Evolutionary conservation across 352 stramenopile species (phyloP).

Genomic region (Thalassiosira tumida): DNA sequence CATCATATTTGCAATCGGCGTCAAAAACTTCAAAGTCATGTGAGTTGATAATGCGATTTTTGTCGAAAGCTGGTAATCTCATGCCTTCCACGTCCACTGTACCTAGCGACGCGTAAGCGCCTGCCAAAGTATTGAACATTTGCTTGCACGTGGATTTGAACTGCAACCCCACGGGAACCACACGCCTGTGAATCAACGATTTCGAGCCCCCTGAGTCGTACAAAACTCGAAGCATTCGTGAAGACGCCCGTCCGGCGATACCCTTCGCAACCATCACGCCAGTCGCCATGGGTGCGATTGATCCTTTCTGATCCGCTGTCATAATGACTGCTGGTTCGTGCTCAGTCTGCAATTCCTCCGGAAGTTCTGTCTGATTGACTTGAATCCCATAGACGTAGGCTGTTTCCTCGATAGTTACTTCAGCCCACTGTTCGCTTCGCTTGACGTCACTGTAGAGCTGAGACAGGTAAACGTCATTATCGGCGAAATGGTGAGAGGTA

Average conservation of each 20-base stretch:
- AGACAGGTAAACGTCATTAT: no score
- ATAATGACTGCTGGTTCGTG: background rate
- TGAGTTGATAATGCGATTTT: conserved; percentile 47
- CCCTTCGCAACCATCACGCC: conserved; percentile 16
- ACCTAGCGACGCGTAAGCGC: background rate
- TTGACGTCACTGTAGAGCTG: no score
- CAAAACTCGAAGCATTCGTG: conserved; percentile 1
- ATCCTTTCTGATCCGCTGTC: background rate
- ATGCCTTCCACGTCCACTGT: background rate
- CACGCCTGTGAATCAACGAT: background rate
- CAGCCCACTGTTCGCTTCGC: no score
- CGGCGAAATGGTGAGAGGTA: no score
- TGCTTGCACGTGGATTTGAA: no score
- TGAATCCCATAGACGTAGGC: no score
- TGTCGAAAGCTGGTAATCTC: conserved; percentile 58
- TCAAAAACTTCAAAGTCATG: conserved; percentile 43
- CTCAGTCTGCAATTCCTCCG: no score
- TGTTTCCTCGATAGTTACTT: no score
- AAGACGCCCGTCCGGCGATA: background rate
- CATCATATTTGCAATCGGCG: conserved; percentile 64
- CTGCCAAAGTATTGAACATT: no score
- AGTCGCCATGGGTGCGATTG: background rate
- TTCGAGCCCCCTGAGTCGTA: conserved; percentile 4
- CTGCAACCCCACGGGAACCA: no score
- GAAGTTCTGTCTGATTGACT: no score